phyloP scores from a whole-genome alignment of 2,329 filamentous ascomycete genomes.

The Neoarthrinium moseri region DNA sequence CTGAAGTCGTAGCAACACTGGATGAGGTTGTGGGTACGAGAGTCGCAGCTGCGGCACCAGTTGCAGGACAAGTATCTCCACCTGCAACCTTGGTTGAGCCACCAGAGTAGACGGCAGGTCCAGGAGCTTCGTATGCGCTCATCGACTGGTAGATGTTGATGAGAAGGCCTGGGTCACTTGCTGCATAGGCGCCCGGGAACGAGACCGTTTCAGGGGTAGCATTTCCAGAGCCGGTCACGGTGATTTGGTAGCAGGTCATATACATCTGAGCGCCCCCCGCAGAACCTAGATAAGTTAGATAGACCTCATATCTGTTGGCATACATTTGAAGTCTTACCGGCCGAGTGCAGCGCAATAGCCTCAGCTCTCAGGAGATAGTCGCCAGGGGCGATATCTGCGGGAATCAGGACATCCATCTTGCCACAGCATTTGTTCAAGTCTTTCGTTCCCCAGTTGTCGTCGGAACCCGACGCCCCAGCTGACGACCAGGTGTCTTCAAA shows the following conservation, averaged over 20 bases:
- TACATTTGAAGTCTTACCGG: too few species aligned
- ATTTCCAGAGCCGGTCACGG: conserved; percentile 28
- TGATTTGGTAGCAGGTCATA: conserved; percentile 30
- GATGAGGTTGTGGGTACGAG: neutral
- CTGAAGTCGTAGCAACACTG: neutral
- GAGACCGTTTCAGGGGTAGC: conserved; percentile 25
- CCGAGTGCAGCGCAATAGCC: conserved; percentile 31
- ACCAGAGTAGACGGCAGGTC: conserved; percentile 39
- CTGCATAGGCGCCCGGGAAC: conserved; percentile 40
- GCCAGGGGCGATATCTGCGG: conserved; percentile 34
- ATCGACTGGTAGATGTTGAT: conserved; percentile 46
- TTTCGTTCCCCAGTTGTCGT: conserved; percentile 45
- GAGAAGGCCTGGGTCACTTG: conserved; percentile 42
- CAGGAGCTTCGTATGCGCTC: conserved; percentile 39
- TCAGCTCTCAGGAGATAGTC: conserved; percentile 42
- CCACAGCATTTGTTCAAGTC: conserved; percentile 38
- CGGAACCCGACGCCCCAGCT: conserved; percentile 36
- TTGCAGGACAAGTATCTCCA: conserved; percentile 29
- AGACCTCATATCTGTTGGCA: too few species aligned
- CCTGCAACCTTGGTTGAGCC: conserved; percentile 40
- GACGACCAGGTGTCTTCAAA: conserved; percentile 46
- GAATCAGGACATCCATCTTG: conserved; percentile 41
- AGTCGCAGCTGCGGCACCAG: conserved; percentile 1
- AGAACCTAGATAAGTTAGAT: too few species aligned
- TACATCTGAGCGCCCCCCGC: conserved; percentile 30